Base-by-base conservation (phyloP, 1,139 yeast species). In the Saccharomyces hybrid region DNA sequence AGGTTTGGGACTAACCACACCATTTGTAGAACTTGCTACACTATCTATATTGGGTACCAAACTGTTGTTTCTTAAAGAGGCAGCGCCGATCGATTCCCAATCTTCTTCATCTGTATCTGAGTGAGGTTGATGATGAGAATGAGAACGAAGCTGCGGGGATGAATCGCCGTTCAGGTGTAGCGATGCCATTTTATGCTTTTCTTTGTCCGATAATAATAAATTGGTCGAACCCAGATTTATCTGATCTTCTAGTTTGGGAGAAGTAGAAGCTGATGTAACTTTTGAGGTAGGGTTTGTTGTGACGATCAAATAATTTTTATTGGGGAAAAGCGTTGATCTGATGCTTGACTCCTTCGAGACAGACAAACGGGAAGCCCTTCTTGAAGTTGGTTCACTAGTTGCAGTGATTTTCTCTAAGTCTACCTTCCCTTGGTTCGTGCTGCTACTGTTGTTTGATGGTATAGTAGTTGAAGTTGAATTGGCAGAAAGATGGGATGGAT, bases 51-150 rank as follows among this genome's bases (percentile, higher is more conserved):
- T 48, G 14, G 60, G 51, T 25, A 63, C 44, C n/a, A 53, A 51
- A 20, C 65, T 60, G 25, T 67, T 69, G 44, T 71, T 75, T 50
- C 85, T 71, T 52, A 84, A 69, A 48, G 78, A 72, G 50, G 78
- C 85, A 0, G 96, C 89, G 1, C 96, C 96, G 53, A 90, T 85
- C 0, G 89, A 75, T 58, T 84, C 88, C 98, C 98, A 90, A 70
- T 90, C 97, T 69, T 90, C 98, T 66, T 91, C 97, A 70, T 90
- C 98, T 0, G 96, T 88, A 63, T 88, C 84, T 13, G 73, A 68
- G 51, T 67, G 66, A 32, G 59, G 48, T 20, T 51, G 29, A n/a
- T 50, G 23, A 41, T 16, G 20, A 28, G 53, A 29, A 47, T 31
- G 26, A 26, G 16, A 11, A 29, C 42, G 11, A 46, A 38, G 9